phyloP scores from a whole-genome alignment of 768 basidiomycete genomes.

The Kwoniella pini region DNA sequence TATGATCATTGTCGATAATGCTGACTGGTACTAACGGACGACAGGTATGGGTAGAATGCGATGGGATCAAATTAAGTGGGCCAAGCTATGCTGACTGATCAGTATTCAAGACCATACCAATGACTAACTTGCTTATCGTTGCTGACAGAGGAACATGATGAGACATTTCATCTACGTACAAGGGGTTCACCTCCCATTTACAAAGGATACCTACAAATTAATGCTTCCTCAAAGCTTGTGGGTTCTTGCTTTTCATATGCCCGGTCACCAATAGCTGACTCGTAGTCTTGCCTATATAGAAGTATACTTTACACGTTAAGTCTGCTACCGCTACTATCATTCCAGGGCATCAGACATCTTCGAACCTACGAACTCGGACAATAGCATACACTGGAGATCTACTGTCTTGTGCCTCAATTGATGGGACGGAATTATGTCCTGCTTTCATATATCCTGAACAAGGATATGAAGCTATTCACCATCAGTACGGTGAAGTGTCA shows the following conservation, averaged over 20 bases:
- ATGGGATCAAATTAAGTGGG: conserved; percentile 6
- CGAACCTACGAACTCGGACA: neutral
- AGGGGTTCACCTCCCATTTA: neutral
- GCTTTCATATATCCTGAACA: neutral
- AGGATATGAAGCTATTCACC: neutral
- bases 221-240: neutral
- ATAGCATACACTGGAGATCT: neutral
- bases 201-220: conserved; percentile 4
- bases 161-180: neutral
- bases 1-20: neutral
- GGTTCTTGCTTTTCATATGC: no score
- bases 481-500: neutral
- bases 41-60: conserved; percentile 17
- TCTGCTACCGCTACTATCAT: neutral
- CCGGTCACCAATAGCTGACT: neutral
- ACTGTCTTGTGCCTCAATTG: neutral
- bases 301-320: conserved; percentile 9
- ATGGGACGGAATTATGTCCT: conserved; percentile 1
- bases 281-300: neutral
- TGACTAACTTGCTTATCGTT: neutral
- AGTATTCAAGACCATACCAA: no score
- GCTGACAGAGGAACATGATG: neutral
- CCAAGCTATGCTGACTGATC: neutral
- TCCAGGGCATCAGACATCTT: neutral
- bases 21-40: neutral